Evolutionary conservation across 2,329 filamentous ascomycete genomes (phyloP).

Genomic region (Zelopaecilomyces penicillatus): DNA sequence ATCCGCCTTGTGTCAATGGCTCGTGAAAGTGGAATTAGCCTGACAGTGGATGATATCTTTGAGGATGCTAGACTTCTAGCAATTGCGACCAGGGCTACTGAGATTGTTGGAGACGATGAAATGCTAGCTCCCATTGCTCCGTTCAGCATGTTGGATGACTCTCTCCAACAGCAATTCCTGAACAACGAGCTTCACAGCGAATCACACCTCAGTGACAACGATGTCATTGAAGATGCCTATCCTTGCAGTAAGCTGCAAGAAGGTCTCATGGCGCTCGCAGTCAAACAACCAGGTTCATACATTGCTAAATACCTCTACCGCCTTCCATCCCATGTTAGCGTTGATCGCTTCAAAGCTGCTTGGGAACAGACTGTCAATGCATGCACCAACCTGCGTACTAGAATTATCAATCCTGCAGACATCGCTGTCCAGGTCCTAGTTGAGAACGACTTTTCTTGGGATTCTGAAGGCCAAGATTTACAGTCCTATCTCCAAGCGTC

Average conservation of each 20-base stretch:
- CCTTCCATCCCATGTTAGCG: constrained; percentile 13
- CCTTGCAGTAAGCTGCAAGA: constrained; percentile 22
- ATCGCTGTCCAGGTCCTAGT: constrained; percentile 3
- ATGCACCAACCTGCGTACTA: constrained; percentile 5
- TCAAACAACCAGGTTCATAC: constrained; percentile 24
- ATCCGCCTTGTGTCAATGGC: constrained; percentile 11
- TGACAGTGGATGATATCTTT: constrained; percentile 7
- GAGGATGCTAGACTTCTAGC: constrained; percentile 5
- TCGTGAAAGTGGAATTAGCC: constrained; percentile 1
- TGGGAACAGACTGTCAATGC: constrained; percentile 6
- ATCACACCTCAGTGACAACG: not conserved
- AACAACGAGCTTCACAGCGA: not conserved
- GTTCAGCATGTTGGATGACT: constrained; percentile 1
- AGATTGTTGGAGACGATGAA: not conserved
- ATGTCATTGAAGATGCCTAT: constrained; percentile 1
- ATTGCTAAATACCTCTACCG: constrained; percentile 20
- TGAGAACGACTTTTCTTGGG: constrained; percentile 1
- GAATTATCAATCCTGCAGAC: constrained; percentile 5
- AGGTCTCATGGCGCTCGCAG: constrained; percentile 27
- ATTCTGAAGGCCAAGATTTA: not conserved
- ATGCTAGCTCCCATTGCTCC: not conserved
- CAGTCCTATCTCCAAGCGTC: not conserved
- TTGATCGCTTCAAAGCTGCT: constrained; percentile 5
- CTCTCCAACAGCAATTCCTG: not conserved
- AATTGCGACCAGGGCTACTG: constrained; percentile 1